phyloP scores from a whole-genome alignment of 2,329 filamentous ascomycete genomes.

The Fusarium neocosmosporiellum region DNA sequence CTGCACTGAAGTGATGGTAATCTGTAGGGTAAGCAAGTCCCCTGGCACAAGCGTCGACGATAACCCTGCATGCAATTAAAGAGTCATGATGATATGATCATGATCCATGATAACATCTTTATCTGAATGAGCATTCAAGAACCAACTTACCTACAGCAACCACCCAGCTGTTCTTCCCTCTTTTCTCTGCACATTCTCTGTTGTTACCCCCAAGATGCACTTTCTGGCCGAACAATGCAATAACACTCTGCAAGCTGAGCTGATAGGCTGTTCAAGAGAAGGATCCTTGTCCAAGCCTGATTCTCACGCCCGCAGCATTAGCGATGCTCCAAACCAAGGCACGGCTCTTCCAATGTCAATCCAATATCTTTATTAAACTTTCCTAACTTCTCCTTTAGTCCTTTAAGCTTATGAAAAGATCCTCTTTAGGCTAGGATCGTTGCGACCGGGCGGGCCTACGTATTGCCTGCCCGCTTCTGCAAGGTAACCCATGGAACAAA shows the following conservation, averaged over 20 bases:
- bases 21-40: conserved; percentile 30
- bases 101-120: not conserved
- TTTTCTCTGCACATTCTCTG: not conserved
- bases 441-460: not conserved
- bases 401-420: not conserved
- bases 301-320: not conserved
- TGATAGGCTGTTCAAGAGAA: not conserved
- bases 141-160: not conserved
- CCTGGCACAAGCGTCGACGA: conserved; percentile 7
- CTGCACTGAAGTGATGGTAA: not conserved
- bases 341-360: not conserved
- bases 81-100: conserved; percentile 27
- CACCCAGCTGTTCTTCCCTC: not conserved
- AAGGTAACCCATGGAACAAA: not conserved
- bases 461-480: not conserved
- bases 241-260: not conserved
- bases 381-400: not conserved
- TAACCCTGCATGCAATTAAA: conserved; percentile 36
- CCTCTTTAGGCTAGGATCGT: not conserved
- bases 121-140: not conserved
- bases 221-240: not conserved
- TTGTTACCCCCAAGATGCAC: not conserved
- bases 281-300: not conserved
- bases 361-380: not conserved
- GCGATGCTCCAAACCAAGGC: not conserved